Evolutionary conservation across 1,139 yeast genomes (phyloP), one percentile per base, ranked within the genome.

Genomic region (Zygosaccharomyces pseudobailii): DNA sequence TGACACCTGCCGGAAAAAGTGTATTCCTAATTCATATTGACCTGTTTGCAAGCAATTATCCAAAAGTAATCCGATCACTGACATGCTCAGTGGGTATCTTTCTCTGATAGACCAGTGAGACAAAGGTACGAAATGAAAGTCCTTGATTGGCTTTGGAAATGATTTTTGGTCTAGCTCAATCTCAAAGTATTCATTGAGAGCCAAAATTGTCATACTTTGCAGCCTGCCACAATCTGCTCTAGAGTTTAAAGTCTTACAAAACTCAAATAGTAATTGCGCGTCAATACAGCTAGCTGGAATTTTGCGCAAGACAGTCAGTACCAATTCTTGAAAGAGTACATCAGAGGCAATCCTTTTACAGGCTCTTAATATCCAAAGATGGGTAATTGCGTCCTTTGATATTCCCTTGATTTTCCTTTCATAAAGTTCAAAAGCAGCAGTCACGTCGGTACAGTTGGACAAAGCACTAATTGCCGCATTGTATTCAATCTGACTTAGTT

Each of bases 391-490:
- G 43, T 62, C 65, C 20, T 49, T 45, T 36, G 39, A 54, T 4
- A 61, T 31, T 6, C 49, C 49, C 34, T 52, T 49, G 2, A 56
- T 49, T 31, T 50, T 50, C 33, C 40, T 50, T 6, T 59, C 60
- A 36, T 46, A 58, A 19, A 57, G 49, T 28, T 59, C 48, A 36
- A 65, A 58, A 7, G 58, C 57, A 8, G 42, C 43, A 1, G 55
- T 55, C 5, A 53, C 49, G 42, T 62, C 60, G 3, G 43, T 47
- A 46, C 65, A 53, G 37, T 62, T 63, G 6, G 59, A 43, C 34
- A 65, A 45, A 2, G 66, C 65, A n/a, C 59, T 53, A 22, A 64
- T 40, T 2, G 67, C 66, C 2, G 68, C 53, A 53, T 65, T 65
- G 39, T 54, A 62, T 39, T 57, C 61, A 9, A 54, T 62, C 32